Base-by-base conservation (phyloP, 176 grass and related monocot genomes). In the Stipa capillata region DNA sequence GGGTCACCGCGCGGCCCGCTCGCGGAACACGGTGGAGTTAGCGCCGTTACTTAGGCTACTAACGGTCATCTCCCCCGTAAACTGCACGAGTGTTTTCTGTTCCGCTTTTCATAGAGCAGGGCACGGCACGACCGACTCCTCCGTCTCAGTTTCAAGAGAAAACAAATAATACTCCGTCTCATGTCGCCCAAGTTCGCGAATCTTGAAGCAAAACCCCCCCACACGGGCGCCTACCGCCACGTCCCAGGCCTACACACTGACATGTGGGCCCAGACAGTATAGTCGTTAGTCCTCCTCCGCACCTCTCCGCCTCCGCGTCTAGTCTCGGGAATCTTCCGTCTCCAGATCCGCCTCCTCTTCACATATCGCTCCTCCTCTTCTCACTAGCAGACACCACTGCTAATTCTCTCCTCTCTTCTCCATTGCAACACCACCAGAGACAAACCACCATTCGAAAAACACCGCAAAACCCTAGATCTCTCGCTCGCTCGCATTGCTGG, bases 401-500 rank as follows among this genome's bases (percentile, higher is more conserved):
- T 25, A 25, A 27, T 47, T 34, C 41, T 7, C 23, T 54, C 27
- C 7, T 45, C 41, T 23, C 29, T 74, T 54, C 2, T 59, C 64
- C 74, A 11, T 77, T 81, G 51, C 79, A 21, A 18, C 1, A 25
- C 49, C 52, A 65, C 13, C n/a, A n/a, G 51, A 84, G 62, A 17
- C 21, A n/a, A n/a, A 52, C 53, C 52, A 61, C 51, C 3, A 33
- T n/a, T n/a, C n/a, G n/a, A n/a, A 79, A 88, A 80, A 62, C 65
- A 42, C 63, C 25, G 32, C 78, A 93, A 94, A 94, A 88, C 82
- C 88, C 91, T 91, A 94, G 91, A 94, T 94, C 91, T 88, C 88
- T 13, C 54, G 0, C 52, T 13, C n/a, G n/a, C n/a, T n/a, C 81
- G 72, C 87, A 82, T 85, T 86, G 72, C 59, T 63, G n/a, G n/a